These are phyloP conservation scores for Acanthamoeba lenticulata DNA, from an alignment of 208 protist species.

Conservation along the genomic window DNA sequence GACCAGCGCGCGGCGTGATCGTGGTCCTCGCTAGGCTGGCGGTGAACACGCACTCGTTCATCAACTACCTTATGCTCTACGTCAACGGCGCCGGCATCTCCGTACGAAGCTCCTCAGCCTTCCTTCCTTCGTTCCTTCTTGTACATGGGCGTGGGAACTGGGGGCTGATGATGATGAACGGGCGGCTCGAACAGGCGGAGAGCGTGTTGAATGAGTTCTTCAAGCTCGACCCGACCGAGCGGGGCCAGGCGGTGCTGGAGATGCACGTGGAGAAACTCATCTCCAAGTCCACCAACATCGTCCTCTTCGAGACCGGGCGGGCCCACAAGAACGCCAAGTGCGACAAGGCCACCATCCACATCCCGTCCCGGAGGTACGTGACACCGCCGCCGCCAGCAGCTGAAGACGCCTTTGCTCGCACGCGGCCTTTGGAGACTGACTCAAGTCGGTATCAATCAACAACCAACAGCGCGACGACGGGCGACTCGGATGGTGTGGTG, in stretches of 20 bases:
- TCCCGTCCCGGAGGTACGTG: neutral
- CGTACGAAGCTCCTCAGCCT: neutral
- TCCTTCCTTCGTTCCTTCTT: neutral
- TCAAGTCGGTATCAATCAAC: too few relatives aligned
- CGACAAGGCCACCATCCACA: conserved; percentile 2
- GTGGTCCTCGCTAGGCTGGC: too few relatives aligned
- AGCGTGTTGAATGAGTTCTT: neutral
- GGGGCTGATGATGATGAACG: too few relatives aligned
- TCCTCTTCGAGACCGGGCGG: neutral
- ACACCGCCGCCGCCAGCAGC: neutral
- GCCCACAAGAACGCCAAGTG: neutral
- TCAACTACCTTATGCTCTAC: conserved; percentile 39
- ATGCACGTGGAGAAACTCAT: conserved; percentile 19
- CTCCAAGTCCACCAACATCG: neutral
- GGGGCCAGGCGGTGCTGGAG: conserved; percentile 4
- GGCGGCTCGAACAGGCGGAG: neutral
- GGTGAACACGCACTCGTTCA: conserved; percentile 8
- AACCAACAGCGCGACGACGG: neutral
- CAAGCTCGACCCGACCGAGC: conserved; percentile 15
- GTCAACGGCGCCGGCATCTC: neutral
- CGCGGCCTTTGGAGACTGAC: neutral
- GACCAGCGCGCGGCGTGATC: too few relatives aligned
- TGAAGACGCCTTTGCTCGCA: too few relatives aligned
- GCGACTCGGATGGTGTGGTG: too few relatives aligned
- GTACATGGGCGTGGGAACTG: too few relatives aligned